These are phyloP conservation scores for Ceratocystis colombiana DNA, from an alignment of 2,329 filamentous ascomycete genomes.

Conservation along the genomic window DNA sequence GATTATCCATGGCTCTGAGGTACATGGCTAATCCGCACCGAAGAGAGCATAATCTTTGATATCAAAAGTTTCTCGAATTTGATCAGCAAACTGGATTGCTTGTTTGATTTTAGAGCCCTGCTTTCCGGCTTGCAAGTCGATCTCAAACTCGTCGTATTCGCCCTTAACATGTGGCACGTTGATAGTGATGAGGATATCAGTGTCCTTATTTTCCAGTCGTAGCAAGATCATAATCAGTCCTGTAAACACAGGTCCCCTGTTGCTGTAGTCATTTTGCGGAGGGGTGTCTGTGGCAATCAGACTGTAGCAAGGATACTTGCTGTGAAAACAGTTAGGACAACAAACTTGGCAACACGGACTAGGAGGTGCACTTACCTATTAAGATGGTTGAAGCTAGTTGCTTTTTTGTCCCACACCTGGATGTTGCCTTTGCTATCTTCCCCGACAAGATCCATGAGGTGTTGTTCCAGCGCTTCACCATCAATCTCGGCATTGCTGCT, in stretches of 20 bases:
- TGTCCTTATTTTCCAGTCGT: constrained; percentile 61
- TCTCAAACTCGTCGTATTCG: constrained; percentile 61
- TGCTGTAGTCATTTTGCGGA: constrained; percentile 29
- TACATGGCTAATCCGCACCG: constrained; percentile 28
- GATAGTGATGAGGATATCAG: constrained; percentile 75
- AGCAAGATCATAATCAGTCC: constrained; percentile 69
- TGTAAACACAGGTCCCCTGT: constrained; percentile 51
- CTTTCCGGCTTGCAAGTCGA: constrained; percentile 56
- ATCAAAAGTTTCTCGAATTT: constrained; percentile 62
- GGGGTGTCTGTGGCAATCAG: constrained; percentile 56
- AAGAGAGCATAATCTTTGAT: constrained; percentile 77
- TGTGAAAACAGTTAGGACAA: constrained; percentile 28
- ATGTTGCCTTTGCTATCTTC: constrained; percentile 49
- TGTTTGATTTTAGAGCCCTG: constrained; percentile 59
- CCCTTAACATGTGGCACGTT: constrained; percentile 77
- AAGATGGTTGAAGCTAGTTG: constrained; percentile 48
- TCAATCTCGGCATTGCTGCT: constrained; percentile 50
- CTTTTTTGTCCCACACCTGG: constrained; percentile 56
- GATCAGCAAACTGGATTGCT: constrained; percentile 55
- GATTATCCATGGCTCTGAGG: no score
- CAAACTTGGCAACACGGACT: neutral
- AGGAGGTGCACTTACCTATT: constrained; percentile 35
- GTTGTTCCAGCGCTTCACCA: constrained; percentile 57
- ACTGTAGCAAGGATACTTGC: constrained; percentile 49
- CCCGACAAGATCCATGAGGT: constrained; percentile 59